Percentiles rank a stretch among this genome's conserved stretches.
Evolutionary conservation across 352 stramenopile genomes (phyloP).

Genomic region (Achlya hypogyna): DNA sequence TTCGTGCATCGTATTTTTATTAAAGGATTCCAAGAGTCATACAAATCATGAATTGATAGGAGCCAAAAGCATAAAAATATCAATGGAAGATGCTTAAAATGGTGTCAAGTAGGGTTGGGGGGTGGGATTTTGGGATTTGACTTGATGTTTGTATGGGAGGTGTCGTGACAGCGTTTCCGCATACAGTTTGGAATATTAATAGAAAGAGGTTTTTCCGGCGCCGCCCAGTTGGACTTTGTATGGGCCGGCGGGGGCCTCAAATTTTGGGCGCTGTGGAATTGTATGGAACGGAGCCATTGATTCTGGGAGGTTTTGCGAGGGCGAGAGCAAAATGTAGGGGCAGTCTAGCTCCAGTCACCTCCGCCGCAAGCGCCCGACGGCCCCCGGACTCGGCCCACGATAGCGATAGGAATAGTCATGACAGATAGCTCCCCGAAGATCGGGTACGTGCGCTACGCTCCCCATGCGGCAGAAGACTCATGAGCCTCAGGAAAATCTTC

Average conservation of each 20-base stretch:
- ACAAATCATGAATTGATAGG: too few species aligned
- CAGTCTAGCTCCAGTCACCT: conserved; percentile 13
- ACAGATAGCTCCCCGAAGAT: conserved; percentile 19
- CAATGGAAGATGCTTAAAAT: too few species aligned
- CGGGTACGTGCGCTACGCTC: conserved; percentile 2
- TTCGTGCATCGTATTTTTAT: too few species aligned
- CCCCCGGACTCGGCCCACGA: neutral
- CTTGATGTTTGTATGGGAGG: neutral
- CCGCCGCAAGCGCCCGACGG: conserved; percentile 1
- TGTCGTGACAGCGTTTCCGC: neutral
- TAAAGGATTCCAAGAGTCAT: too few species aligned
- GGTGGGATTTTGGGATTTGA: too few species aligned
- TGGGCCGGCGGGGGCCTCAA: conserved; percentile 1
- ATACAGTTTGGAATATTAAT: conserved; percentile 4
- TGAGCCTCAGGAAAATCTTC: conserved; percentile 76
- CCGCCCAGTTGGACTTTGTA: neutral
- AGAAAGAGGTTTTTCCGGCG: neutral
- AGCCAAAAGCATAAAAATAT: too few species aligned
- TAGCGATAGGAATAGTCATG: conserved; percentile 19
- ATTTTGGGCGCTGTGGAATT: neutral
- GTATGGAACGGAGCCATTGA: neutral
- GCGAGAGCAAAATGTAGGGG: conserved; percentile 10
- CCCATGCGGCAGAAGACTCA: neutral
- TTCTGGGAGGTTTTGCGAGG: neutral
- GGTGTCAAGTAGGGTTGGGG: too few species aligned